Evolutionary conservation across 257 asterid species (phyloP), one percentile per base, ranked within the genome.

Genomic region (Solanum gracilifrons): DNA sequence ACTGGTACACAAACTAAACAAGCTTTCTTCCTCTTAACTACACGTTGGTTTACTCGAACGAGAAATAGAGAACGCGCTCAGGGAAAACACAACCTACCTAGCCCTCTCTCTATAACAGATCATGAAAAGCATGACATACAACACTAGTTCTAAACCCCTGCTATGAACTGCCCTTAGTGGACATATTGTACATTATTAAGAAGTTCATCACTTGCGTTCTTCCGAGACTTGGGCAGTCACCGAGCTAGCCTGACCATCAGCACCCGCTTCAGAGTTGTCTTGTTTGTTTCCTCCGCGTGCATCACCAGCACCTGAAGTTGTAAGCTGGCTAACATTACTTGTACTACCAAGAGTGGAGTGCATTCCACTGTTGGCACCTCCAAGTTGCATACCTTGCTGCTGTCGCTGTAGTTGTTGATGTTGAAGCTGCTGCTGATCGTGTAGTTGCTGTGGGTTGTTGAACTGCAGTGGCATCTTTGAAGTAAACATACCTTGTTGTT

Each of bases 401-500:
- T 91, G 93, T 84, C 88, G 92, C 46, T 79, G 89, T 20, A 80
- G 43, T 80, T 84, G 94, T 82, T 88, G 93, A 82, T 66, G 75
- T 69, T 69, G 79, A 31, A 31, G 77, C 39, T 92, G 95, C 85
- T 92, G 95, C 41, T 88, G 93, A 55, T 92, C 94, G 69, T 90
- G 96, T 89, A 93, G 77, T 31, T 90, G 91, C 87, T 90, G 94
- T 37, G 69, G 69, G 31, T 68, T 93, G 51, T 27, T 92, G 75
- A 92, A 87, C 86, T 90, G 92, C 43, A 90, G 90, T 32, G 95
- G 96, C 89, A 93, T 88, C 90, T 93, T 89, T 9, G 90, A 92
- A 77, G 95, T 90, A 71, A 92, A 94, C 84, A 93, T 86, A 69
- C 94, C 93, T 7, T 91, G 93, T 90, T 94, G 98, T 93, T 93